Conservation (phyloP, 2,329 filamentous ascomycete genomes). For the Trichoderma aggressivum region DNA sequence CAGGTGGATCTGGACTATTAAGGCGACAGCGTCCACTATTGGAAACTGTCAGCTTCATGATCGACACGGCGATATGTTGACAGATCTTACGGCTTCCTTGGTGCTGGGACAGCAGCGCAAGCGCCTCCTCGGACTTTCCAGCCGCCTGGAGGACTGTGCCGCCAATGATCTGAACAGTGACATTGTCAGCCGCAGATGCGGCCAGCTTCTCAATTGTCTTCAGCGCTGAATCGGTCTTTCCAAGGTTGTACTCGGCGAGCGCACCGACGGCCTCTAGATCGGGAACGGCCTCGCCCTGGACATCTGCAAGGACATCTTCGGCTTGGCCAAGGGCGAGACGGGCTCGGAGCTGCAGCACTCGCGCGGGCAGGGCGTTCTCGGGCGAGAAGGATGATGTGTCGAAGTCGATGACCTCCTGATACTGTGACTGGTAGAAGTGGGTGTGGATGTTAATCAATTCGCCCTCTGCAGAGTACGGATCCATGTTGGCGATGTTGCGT, state of each 20-base stretch:
- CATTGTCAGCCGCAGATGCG: conserved; percentile 65
- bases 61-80: neutral
- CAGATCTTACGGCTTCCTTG: conserved; percentile 70
- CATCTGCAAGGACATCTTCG: conserved; percentile 66
- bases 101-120: conserved; percentile 75
- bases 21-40: conserved; percentile 69
- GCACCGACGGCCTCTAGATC: conserved; percentile 75
- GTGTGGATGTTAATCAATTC: conserved; percentile 70
- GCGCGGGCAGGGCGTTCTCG: conserved; percentile 73
- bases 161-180: conserved; percentile 74
- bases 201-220: conserved; percentile 64
- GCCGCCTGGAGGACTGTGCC: conserved; percentile 79
- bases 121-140: conserved; percentile 80
- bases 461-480: conserved; percentile 68
- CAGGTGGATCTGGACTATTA: conserved; percentile 90
- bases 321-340: conserved; percentile 79
- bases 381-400: conserved; percentile 74
- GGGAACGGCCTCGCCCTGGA: conserved; percentile 62
- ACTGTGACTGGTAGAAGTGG: conserved; percentile 76
- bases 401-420: conserved; percentile 80
- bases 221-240: conserved; percentile 60
- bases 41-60: neutral
- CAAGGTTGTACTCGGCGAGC: conserved; percentile 64
- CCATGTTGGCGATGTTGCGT: conserved; percentile 47
- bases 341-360: conserved; percentile 75